Evolutionary conservation across 208 protist species (phyloP).

Genomic region (Trypanosoma platydactyli): DNA sequence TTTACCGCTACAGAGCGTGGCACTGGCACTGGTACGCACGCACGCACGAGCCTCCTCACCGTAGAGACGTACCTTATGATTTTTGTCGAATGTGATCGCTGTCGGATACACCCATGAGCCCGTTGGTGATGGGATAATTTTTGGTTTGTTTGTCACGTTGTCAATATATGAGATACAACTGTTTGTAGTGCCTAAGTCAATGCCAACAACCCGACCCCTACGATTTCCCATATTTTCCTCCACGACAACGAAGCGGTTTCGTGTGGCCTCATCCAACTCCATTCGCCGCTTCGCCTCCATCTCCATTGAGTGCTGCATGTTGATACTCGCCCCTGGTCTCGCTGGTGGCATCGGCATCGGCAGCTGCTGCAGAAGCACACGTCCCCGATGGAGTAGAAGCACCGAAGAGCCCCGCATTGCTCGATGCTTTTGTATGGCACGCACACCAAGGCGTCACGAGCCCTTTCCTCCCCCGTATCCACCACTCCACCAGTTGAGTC

Average conservation of each 20-base stretch:
- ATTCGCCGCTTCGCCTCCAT: conserved; percentile 76
- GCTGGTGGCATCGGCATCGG: conserved; percentile 35
- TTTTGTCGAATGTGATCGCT: conserved; percentile 90
- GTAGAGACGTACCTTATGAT: conserved; percentile 84
- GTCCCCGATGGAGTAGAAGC: conserved; percentile 32
- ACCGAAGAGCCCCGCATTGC: conserved; percentile 9
- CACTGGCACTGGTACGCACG: conserved; percentile 82
- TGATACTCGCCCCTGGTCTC: conserved; percentile 34
- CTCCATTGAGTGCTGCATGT: conserved; percentile 74
- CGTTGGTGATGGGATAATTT: conserved; percentile 90
- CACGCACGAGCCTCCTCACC: conserved; percentile 88
- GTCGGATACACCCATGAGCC: conserved; percentile 92
- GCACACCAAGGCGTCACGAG: too few species aligned
- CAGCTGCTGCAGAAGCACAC: conserved; percentile 39
- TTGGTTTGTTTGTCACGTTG: conserved; percentile 58
- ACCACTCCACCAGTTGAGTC: too few species aligned
- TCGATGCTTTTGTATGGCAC: neutral
- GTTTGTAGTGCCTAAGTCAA: conserved; percentile 99
- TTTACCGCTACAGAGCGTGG: conserved; percentile 90
- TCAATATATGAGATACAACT: conserved; percentile 95
- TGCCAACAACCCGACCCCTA: conserved; percentile 92
- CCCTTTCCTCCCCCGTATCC: too few species aligned
- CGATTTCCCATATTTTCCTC: conserved; percentile 49
- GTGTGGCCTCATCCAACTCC: conserved; percentile 66
- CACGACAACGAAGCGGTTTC: conserved; percentile 74